A percentile compares a stretch with the other conserved stretches of the same genome.
These are phyloP conservation scores for Eucalyptus sp. DNA, from an alignment of 345 rosid genomes.

Conservation along the genomic window DNA sequence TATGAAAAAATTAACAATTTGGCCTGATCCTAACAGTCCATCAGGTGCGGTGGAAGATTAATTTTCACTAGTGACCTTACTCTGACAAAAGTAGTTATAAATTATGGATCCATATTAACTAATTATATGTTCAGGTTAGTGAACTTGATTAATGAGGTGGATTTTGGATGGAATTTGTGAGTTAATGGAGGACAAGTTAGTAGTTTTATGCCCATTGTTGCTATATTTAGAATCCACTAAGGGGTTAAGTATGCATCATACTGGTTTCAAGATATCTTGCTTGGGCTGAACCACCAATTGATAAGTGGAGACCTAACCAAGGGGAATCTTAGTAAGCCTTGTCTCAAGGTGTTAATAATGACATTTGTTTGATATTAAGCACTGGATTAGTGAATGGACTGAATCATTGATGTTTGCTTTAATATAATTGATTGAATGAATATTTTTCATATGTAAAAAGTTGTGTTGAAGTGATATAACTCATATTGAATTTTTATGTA, in stretches of 20 bases:
- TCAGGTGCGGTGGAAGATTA: accelerated
- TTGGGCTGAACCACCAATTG: not conserved
- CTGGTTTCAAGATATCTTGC: accelerated
- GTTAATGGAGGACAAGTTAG: not conserved
- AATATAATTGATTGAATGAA: not conserved
- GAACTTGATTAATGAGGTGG: not conserved
- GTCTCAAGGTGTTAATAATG: accelerated
- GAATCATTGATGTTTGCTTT: accelerated
- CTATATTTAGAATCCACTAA: not conserved
- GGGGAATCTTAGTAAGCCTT: not conserved
- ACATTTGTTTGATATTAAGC: not conserved
- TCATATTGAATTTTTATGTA: not conserved
- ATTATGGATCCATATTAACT: not conserved
- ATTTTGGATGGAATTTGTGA: not conserved
- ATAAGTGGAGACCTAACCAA: not conserved
- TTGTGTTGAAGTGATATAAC: not conserved
- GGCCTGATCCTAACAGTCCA: not conserved
- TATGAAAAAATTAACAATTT: too few species aligned
- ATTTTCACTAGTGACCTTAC: not conserved
- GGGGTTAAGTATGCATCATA: not conserved
- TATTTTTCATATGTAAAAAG: not conserved
- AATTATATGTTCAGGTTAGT: not conserved
- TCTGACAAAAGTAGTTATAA: not conserved
- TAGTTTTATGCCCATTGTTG: not conserved
- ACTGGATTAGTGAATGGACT: not conserved